Evolutionary conservation across 345 rosid species (phyloP).

Genomic region (Populus tremula): DNA sequence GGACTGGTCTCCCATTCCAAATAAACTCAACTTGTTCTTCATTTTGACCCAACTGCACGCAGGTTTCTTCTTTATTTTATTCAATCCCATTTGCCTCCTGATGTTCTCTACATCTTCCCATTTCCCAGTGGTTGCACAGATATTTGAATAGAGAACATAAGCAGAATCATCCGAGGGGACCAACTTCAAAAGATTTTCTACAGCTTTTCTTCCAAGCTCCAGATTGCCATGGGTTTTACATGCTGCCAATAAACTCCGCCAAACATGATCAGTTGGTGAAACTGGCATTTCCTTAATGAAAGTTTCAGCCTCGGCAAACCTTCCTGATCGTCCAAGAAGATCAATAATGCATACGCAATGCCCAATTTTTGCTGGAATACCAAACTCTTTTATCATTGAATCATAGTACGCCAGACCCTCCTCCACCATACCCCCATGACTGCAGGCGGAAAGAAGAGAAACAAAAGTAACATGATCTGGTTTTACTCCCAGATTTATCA

Average conservation of each 20-base stretch:
- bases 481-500: constrained; percentile 53
- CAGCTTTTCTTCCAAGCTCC: constrained; percentile 75
- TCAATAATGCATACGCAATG: constrained; percentile 86
- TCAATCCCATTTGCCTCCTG: constrained; percentile 69
- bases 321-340: constrained; percentile 86
- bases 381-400: constrained; percentile 58
- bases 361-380: constrained; percentile 49
- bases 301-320: constrained; percentile 61
- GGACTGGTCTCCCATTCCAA: constrained; percentile 72
- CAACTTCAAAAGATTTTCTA: constrained; percentile 49
- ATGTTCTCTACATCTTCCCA: constrained; percentile 73
- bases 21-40: constrained; percentile 53
- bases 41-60: constrained; percentile 94
- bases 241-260: constrained; percentile 83
- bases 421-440: constrained; percentile 78
- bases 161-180: constrained; percentile 80
- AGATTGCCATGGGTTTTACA: constrained; percentile 70
- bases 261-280: constrained; percentile 57
- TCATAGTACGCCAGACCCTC: constrained; percentile 66
- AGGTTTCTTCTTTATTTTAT: constrained; percentile 69
- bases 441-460: constrained; percentile 85
- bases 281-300: constrained; percentile 70
- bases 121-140: constrained; percentile 78
- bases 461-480: constrained; percentile 89
- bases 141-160: constrained; percentile 75